Percentiles rank a stretch among this genome's conserved stretches.
phyloP scores from a whole-genome alignment of 371 early-diverging fungal species.

The Zychaea mexicana region DNA sequence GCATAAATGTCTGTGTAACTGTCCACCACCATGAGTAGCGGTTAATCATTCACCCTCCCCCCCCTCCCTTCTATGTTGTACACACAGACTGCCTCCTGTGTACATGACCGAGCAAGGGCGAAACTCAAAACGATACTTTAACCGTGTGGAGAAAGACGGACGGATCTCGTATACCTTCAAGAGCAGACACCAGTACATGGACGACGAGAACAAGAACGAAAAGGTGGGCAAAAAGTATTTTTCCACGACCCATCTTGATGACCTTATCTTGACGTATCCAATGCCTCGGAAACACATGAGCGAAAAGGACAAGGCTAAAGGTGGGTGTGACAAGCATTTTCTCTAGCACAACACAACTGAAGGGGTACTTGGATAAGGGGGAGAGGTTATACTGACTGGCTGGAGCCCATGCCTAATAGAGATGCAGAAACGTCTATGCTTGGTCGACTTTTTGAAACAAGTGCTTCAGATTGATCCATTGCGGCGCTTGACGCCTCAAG shows the following conservation, averaged over 20 bases:
- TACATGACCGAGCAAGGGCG: conserved; percentile 89
- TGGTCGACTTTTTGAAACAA: conserved; percentile 88
- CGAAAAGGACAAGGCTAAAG: conserved; percentile 42
- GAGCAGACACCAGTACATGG: conserved; percentile 74
- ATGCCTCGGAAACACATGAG: conserved; percentile 64
- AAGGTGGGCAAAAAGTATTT: conserved; percentile 91
- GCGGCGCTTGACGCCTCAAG: conserved; percentile 88
- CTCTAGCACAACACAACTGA: too few relatives aligned
- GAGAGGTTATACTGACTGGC: neutral
- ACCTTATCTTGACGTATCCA: conserved; percentile 85
- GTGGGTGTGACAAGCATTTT: too few relatives aligned
- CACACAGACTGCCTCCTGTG: conserved; percentile 54
- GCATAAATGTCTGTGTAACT: conserved; percentile 1
- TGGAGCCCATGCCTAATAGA: conserved; percentile 42
- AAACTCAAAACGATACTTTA: conserved; percentile 73
- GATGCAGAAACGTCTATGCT: conserved; percentile 54
- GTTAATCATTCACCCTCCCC: neutral
- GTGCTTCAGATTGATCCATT: conserved; percentile 84
- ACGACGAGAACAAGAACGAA: conserved; percentile 69
- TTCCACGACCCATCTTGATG: conserved; percentile 70
- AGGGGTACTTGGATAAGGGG: too few relatives aligned
- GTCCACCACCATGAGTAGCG: too few relatives aligned
- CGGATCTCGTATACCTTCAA: conserved; percentile 70
- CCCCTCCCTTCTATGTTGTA: neutral
- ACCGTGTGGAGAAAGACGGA: conserved; percentile 25